Base-by-base conservation (phyloP, 225 moss, liverwort and hornwort genomes). In the Marchantia paleacea region DNA sequence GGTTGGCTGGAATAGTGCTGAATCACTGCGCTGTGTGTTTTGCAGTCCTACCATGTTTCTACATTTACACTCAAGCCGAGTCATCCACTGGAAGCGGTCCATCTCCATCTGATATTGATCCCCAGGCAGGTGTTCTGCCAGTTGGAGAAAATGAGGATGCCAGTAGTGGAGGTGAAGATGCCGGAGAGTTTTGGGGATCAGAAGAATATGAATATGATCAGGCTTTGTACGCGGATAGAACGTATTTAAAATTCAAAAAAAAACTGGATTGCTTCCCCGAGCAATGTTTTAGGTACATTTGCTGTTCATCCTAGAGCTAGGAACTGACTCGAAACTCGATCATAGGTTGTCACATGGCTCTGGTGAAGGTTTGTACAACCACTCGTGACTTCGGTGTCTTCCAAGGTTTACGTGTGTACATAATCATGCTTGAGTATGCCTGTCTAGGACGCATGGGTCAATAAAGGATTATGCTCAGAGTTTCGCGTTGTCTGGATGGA, bases 171-270 rank as follows among this genome's bases (percentile, higher is more conserved):
- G 86, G 87, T 58, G 90, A 90, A 80, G 86, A 90, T 49, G 80
- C 81, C 80, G 94, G 92, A 73, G 97, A 97, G 69, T 88, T 84
- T 66, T 97, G 97, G 97, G 93, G 91, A 64, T 90, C 89, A 72
- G 97, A 97, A 84, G 95, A 93, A 75, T 97, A 97, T 76, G 97
- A 97, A 82, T 88, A 90, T 79, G 93, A 95, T 76, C 88, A 86
- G 48, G 90, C 92, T 28, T 58, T 88, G 10, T 87, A 86, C 73
- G 91, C 90, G 18, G 97, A 94, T 82, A 88, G 85, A 75, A 92
- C 92, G 0, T 97, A 93, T 81, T 90, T 97, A 31, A 92, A 89
- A 84, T 97, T 97, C 73, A 97, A 95, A 85, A 95, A 92, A 78
- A 89, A 89, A 73, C 53, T 97, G 79, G 97, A 97, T 86, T 53